These are phyloP conservation scores for Hymenoscyphus repandus DNA, from an alignment of 2,329 filamentous ascomycete genomes.

Conservation along the genomic window DNA sequence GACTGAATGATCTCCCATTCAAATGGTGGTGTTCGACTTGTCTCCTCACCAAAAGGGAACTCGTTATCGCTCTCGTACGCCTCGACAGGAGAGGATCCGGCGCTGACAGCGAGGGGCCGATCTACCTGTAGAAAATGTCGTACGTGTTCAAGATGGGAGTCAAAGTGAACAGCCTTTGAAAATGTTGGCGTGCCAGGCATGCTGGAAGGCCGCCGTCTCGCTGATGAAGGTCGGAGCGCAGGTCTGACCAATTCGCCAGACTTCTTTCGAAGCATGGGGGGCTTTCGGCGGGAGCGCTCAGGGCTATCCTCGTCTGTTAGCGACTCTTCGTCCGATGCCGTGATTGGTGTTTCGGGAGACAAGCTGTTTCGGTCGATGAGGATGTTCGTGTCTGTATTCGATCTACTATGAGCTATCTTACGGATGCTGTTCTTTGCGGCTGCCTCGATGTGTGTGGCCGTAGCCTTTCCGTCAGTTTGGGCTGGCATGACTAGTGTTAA, in stretches of 20 bases:
- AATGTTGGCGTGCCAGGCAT: slow-evolving; percentile 97
- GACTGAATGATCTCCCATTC: slow-evolving; percentile 85
- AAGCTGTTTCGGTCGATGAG: slow-evolving; percentile 31
- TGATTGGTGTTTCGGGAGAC: slow-evolving; percentile 46
- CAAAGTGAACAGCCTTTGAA: slow-evolving; percentile 96
- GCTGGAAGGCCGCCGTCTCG: slow-evolving; percentile 78
- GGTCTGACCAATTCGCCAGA: slow-evolving; percentile 94
- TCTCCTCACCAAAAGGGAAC: slow-evolving; percentile 69
- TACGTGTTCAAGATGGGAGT: slow-evolving; percentile 92
- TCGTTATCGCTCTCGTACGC: slow-evolving; percentile 81
- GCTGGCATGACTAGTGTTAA: slow-evolving; percentile 33
- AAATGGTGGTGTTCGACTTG: slow-evolving; percentile 45
- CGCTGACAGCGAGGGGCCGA: slow-evolving; percentile 90
- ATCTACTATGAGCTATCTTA: slow-evolving; percentile 28
- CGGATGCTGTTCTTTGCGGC: slow-evolving; percentile 14
- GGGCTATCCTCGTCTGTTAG: slow-evolving; percentile 49
- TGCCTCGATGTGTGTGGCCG: slow-evolving; percentile 14
- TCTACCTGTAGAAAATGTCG: slow-evolving; percentile 94
- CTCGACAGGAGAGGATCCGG: slow-evolving; percentile 85
- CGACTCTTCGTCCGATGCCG: slow-evolving; percentile 54
- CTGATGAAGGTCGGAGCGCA: slow-evolving; percentile 71
- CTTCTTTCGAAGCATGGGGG: slow-evolving; percentile 96
- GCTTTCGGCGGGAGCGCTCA: slow-evolving; percentile 59
- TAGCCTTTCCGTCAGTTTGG: slow-evolving; percentile 27
- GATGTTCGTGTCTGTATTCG: slow-evolving; percentile 43